phyloP scores from a whole-genome alignment of 1,284 basidiomycete genomes.

The Papiliotrema fonsecae region DNA sequence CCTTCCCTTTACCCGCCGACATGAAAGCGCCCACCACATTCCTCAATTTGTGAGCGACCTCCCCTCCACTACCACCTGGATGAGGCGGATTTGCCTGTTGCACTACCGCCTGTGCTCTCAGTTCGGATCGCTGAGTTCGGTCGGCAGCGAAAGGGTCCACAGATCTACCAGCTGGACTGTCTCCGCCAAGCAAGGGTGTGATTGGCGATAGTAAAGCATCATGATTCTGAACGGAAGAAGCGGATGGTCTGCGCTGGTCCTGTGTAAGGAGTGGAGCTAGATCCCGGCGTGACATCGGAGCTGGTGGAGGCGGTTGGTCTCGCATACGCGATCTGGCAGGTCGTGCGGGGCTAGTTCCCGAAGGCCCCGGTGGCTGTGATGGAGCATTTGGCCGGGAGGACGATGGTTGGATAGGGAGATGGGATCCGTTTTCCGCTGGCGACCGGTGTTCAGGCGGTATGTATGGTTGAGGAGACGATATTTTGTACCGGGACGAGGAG shows the following conservation, averaged over 20 bases:
- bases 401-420: background rate
- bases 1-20: conserved; percentile 18
- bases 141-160: conserved; percentile 41
- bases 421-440: background rate
- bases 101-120: conserved; percentile 29
- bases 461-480: conserved; percentile 1
- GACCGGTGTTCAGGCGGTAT: background rate
- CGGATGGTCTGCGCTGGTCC: conserved; percentile 7
- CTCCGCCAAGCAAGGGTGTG: background rate
- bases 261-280: conserved; percentile 19
- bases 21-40: conserved; percentile 44
- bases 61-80: conserved; percentile 9
- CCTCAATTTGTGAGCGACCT: no score
- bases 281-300: conserved; percentile 10
- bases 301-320: conserved; percentile 15
- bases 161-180: conserved; percentile 1
- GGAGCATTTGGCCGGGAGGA: background rate
- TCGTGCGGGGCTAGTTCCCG: conserved; percentile 23
- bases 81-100: conserved; percentile 16
- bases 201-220: conserved; percentile 29
- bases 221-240: conserved; percentile 12
- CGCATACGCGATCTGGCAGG: conserved; percentile 30
- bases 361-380: background rate
- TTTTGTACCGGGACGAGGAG: background rate
- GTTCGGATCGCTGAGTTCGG: conserved; percentile 27